phyloP scores from a whole-genome alignment of 2,329 filamentous ascomycete species.

The Xylariaceae sp. region DNA sequence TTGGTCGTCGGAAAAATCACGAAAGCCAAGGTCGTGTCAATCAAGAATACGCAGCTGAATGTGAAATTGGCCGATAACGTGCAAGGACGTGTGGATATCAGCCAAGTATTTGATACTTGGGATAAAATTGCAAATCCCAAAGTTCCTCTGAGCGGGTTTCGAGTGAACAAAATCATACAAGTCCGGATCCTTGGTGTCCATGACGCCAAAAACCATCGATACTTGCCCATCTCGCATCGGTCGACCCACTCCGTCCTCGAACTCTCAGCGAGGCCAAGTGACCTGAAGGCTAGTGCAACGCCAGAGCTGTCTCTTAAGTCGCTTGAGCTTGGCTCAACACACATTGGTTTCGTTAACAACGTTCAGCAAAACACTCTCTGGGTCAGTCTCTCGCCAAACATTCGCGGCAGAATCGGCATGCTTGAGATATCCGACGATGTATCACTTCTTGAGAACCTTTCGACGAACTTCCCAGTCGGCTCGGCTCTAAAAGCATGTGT shows the following conservation, averaged over 20 bases:
- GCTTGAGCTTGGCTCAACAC: slow-evolving; percentile 72
- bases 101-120: slow-evolving; percentile 88
- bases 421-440: slow-evolving; percentile 90
- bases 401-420: slow-evolving; percentile 82
- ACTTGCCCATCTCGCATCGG: slow-evolving; percentile 88
- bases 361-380: slow-evolving; percentile 79
- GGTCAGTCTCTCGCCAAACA: slow-evolving; percentile 88
- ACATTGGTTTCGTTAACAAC: slow-evolving; percentile 92
- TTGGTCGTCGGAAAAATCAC: slow-evolving; percentile 74
- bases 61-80: slow-evolving; percentile 86
- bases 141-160: slow-evolving; percentile 77
- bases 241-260: slow-evolving; percentile 84
- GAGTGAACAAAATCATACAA: slow-evolving; percentile 71
- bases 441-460: slow-evolving; percentile 76
- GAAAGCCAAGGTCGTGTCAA: slow-evolving; percentile 79
- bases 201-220: slow-evolving; percentile 87
- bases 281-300: slow-evolving; percentile 56
- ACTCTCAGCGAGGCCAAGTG: slow-evolving; percentile 79
- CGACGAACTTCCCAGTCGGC: slow-evolving; percentile 85
- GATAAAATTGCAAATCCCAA: slow-evolving; percentile 86
- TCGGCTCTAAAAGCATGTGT: slow-evolving; percentile 85
- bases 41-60: slow-evolving; percentile 93
- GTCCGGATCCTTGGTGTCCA: slow-evolving; percentile 87
- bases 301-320: slow-evolving; percentile 72
- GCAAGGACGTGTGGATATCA: slow-evolving; percentile 91